Evolutionary conservation across 2,329 filamentous ascomycete species (phyloP), one percentile per base, ranked within the genome.

Genomic region (Cercospora nicotianae): DNA sequence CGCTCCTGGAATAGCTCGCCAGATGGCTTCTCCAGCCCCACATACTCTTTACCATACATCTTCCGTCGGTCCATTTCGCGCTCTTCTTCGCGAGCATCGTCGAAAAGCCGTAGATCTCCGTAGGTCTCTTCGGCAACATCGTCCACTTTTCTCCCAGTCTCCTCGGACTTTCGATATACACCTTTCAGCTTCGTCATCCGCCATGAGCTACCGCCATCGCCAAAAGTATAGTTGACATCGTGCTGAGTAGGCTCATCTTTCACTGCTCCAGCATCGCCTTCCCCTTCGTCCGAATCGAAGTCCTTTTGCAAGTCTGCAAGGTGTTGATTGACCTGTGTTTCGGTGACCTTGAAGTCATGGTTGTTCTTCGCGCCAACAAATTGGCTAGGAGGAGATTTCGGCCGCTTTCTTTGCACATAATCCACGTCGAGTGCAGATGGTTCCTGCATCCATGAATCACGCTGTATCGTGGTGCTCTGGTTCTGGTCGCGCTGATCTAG

Each of bases 391-490:
- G 80, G 80, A 75, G 80, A 79, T 63, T 78, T 77, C 6, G 81
- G 78, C 68, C 87, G 88, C 69, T 86, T 85, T 1, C 80, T 80
- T 76, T 91, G 87, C 61, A 93, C 85, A 77, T 96, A 97, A 76
- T 98, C 94, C 66, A 98, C 84, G 63, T 94, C 90, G 39, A 96
- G 81, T 0, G 90, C 88, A 0, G 91, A 92, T 0, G 94, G 93
- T 0, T 90, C 90, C 68, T 93, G 90, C 95, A 99, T 99, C 94
- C 96, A 99, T 0, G 91, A 87, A 79, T 98, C 95, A 70, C 96
- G 88, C 72, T 89, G 86, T 33, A 89, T 75, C 1, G 80, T 67
- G 76, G 79, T 70, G 18, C 76, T 75, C 20, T 78, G 72, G 64
- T 80, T 75, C 64, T 80, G 77, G 13, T 81, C 75, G 67, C 80